Conservation (phyloP, 768 basidiomycete species). For the Clavaria fumosa region DNA sequence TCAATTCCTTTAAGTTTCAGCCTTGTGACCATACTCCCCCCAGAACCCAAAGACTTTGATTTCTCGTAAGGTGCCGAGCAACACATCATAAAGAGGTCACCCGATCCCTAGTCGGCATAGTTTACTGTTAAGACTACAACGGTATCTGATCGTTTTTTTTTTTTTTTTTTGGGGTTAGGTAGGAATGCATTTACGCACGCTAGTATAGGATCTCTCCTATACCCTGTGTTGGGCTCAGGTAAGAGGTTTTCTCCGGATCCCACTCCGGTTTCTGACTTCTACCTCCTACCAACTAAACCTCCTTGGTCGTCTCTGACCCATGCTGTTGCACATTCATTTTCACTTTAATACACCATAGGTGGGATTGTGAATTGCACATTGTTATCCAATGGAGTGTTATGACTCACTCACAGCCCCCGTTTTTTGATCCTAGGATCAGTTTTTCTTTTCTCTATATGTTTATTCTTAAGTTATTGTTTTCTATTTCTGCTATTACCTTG, state of each 20-base stretch:
- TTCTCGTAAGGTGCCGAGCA: constrained; percentile 70
- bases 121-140: constrained; percentile 1
- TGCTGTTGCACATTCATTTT: background rate
- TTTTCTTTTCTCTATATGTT: background rate
- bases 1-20: constrained; percentile 76
- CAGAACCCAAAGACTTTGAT: constrained; percentile 79
- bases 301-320: background rate
- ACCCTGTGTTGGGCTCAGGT: background rate
- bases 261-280: background rate
- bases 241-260: background rate
- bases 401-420: background rate
- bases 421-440: background rate
- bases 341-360: background rate
- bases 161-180: background rate
- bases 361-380: background rate
- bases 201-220: background rate
- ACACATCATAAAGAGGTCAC: constrained; percentile 54
- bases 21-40: constrained; percentile 33
- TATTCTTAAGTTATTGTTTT: background rate
- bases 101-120: too few relatives aligned
- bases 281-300: background rate
- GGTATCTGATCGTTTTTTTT: constrained; percentile 1
- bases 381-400: background rate
- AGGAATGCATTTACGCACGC: background rate
- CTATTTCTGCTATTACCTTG: background rate